Base-by-base conservation (phyloP, 768 basidiomycete genomes). In the Chlorophyllum brunneum region DNA sequence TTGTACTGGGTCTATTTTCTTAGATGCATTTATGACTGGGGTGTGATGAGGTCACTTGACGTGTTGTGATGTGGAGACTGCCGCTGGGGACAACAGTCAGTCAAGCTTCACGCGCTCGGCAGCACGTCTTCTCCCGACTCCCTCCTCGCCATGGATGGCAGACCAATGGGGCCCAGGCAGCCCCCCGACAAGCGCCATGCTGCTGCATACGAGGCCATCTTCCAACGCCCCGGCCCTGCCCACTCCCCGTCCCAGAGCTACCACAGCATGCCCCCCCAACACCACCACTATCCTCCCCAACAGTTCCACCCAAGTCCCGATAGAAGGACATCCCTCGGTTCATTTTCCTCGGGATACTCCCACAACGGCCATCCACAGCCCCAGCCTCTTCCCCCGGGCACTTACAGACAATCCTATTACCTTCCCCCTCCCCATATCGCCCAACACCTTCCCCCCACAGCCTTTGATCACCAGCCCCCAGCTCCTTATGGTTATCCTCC, bases 171-270 rank as follows among this genome's bases (percentile, higher is more conserved):
- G 45, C 85, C 76, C 56, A 72, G 77, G 48, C 70, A 73, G 42
- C 71, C 73, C 16, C 86, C 70, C 67, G 86, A 89, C 70, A 89
- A 90, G 65, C 85, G 90, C 48, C 73, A 81, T 67, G 80, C 83
- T 49, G 90, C 83, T 50, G 90, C 90, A 40, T 93, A 91, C 72
- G 87, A 92, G 67, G 81, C 85, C 63, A 92, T 93, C 71, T 93
- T 93, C 68, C 89, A 89, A 22, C 79, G 90, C 46, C 86, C 88
- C 46, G 80, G 81, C 45, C 70, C 75, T 40, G 58, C 72, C 27
- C 82, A 82, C 65, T 84, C 72, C 22, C 51, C 60, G 45, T 59
- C 63, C 40, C 57, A 61, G 45, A 57, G 58, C 54, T 62, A 65
- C 55, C 59, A 24, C 62, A 56, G 44, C 53, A 58, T 40, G 37